Evolutionary conservation across 257 asterid genomes (phyloP).

Genomic region (Coffea canephora): DNA sequence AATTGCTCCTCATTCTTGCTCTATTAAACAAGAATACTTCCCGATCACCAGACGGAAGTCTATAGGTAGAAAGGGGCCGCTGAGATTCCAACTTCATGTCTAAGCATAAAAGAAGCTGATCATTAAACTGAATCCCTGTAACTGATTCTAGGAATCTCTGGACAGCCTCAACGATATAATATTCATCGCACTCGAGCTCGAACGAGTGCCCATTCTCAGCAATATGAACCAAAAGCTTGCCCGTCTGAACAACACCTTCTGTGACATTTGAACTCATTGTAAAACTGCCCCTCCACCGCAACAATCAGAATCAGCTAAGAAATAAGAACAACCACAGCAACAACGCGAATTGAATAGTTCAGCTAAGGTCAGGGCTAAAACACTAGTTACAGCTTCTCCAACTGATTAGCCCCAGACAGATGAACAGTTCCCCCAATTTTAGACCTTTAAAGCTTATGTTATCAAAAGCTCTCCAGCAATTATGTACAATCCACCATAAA

Average conservation of each 20-base stretch:
- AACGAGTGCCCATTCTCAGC: constrained; percentile 89
- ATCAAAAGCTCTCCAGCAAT: neutral
- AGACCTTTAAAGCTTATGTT: neutral
- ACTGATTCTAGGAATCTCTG: constrained; percentile 61
- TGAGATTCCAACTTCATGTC: constrained; percentile 80
- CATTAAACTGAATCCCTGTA: constrained; percentile 55
- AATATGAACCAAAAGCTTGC: constrained; percentile 71
- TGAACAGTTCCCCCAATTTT: constrained; percentile 3
- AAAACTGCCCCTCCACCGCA: constrained; percentile 17
- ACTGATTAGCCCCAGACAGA: neutral
- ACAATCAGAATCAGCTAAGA: constrained; percentile 15
- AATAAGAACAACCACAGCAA: constrained; percentile 7
- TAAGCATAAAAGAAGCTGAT: constrained; percentile 84
- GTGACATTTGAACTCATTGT: constrained; percentile 56
- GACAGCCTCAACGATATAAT: constrained; percentile 70
- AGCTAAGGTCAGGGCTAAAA: neutral
- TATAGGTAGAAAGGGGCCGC: constrained; percentile 64
- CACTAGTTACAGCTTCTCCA: neutral
- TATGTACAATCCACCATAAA: constrained; percentile 10
- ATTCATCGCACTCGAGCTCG: constrained; percentile 66
- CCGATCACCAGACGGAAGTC: constrained; percentile 67
- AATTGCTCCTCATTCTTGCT: constrained; percentile 74
- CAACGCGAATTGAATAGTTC: neutral
- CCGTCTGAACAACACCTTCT: constrained; percentile 63
- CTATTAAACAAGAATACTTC: constrained; percentile 80